Evolutionary conservation across 176 grass and related monocot species (phyloP).

Genomic region (Miscanthus lutarioriparius): DNA sequence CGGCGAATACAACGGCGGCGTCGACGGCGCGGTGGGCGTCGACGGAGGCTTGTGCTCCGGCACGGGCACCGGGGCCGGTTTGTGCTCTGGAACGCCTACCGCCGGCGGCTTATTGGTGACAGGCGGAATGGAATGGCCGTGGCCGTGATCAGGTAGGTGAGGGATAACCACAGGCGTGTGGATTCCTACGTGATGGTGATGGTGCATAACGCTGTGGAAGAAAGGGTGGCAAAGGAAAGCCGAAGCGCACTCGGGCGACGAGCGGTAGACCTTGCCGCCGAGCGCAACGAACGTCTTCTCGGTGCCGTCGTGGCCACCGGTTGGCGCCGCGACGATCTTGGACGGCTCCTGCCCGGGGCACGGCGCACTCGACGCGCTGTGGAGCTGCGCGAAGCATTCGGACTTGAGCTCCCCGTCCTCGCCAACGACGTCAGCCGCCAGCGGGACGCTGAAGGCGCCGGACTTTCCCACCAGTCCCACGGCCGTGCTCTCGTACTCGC

Average conservation of each 20-base stretch:
- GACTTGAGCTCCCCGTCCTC: slow-evolving; percentile 47
- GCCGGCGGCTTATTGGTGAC: background rate
- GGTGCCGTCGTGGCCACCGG: slow-evolving; percentile 1
- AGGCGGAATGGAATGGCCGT: background rate
- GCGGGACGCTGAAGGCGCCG: slow-evolving; percentile 44
- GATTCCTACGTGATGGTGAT: background rate
- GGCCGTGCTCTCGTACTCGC: slow-evolving; percentile 48
- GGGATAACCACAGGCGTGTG: slow-evolving; percentile 7
- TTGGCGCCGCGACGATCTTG: slow-evolving; percentile 37
- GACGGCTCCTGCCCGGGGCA: slow-evolving; percentile 50
- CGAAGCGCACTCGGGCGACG: slow-evolving; percentile 54
- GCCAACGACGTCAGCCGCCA: slow-evolving; percentile 30
- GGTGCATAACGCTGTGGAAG: slow-evolving; percentile 28
- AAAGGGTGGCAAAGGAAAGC: slow-evolving; percentile 30
- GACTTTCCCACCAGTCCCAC: slow-evolving; percentile 27
- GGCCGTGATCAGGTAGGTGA: background rate
- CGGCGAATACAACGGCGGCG: background rate
- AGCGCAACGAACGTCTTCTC: slow-evolving; percentile 38
- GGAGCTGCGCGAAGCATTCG: slow-evolving; percentile 53
- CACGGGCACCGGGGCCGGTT: background rate
- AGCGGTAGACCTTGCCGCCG: slow-evolving; percentile 37
- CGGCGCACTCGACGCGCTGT: slow-evolving; percentile 36
- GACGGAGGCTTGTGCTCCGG: slow-evolving; percentile 18
- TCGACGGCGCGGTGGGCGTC: background rate
- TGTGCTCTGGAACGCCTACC: slow-evolving; percentile 2